These are phyloP conservation scores for Dissophora ornata DNA, from an alignment of 192 early-diverging fungal genomes.

Conservation along the genomic window DNA sequence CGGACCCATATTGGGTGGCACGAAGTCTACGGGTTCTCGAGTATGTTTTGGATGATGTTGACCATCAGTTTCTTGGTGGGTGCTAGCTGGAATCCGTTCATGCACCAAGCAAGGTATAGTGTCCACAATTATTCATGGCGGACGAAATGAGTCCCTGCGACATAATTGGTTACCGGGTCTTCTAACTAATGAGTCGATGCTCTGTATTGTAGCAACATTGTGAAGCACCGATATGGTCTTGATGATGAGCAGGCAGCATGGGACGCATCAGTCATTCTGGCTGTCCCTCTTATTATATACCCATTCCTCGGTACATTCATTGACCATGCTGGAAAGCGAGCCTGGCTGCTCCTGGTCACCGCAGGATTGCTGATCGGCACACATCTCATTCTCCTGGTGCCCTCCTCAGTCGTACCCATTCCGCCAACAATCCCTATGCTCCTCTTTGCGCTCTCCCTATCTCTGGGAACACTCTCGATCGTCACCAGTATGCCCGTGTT, in stretches of 20 bases:
- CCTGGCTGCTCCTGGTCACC: slow-evolving; percentile 52
- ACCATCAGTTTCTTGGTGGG: slow-evolving; percentile 56
- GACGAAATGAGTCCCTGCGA: too few relatives aligned
- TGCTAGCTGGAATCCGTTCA: slow-evolving; percentile 53
- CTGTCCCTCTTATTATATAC: slow-evolving; percentile 74
- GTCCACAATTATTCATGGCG: not conserved
- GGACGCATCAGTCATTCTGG: slow-evolving; percentile 73
- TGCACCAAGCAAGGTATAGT: slow-evolving; percentile 60
- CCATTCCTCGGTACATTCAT: slow-evolving; percentile 79
- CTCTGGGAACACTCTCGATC: slow-evolving; percentile 51
- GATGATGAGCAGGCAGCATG: slow-evolving; percentile 72
- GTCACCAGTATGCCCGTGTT: slow-evolving; percentile 57
- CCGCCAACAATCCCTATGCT: slow-evolving; percentile 57
- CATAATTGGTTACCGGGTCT: too few relatives aligned
- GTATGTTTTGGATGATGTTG: slow-evolving; percentile 56
- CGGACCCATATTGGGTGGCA: slow-evolving; percentile 46
- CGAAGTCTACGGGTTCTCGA: slow-evolving; percentile 57
- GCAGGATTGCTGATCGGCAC: slow-evolving; percentile 34
- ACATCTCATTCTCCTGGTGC: slow-evolving; percentile 29
- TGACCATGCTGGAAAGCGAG: slow-evolving; percentile 73
- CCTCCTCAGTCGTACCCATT: slow-evolving; percentile 21
- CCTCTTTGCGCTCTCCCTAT: slow-evolving; percentile 52
- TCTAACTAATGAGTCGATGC: too few relatives aligned
- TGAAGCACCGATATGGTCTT: slow-evolving; percentile 75
- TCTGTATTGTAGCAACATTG: slow-evolving; percentile 71